Percentiles rank a stretch among this genome's conserved stretches.
Conservation (phyloP, 495 filamentous ascomycete genomes). For the Trichoderma parareesei region DNA sequence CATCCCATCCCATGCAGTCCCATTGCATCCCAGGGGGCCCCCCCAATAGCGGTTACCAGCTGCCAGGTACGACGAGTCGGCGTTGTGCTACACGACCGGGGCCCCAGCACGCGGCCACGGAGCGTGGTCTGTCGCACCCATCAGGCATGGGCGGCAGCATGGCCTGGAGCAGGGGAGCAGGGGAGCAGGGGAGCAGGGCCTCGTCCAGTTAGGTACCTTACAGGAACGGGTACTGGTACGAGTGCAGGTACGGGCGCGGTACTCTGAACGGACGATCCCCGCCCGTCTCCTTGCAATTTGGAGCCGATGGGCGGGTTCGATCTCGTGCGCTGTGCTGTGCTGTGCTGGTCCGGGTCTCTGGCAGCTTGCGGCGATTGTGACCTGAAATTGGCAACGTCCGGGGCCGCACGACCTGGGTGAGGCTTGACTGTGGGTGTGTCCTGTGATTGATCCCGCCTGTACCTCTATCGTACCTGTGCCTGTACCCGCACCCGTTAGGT, state of each 20-base stretch:
- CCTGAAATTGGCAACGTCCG: neutral
- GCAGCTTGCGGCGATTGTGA: neutral
- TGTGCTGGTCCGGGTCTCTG: neutral
- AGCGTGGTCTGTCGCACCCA: neutral
- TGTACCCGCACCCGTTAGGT: too few relatives aligned
- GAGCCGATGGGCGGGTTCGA: slow-evolving; percentile 4
- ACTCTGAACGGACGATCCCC: neutral
- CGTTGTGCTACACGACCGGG: slow-evolving; percentile 2
- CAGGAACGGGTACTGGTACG: neutral
- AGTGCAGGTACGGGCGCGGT: neutral
- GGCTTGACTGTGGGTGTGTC: too few relatives aligned
- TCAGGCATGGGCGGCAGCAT: too few relatives aligned
- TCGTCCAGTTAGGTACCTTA: too few relatives aligned
- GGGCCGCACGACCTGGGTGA: neutral
- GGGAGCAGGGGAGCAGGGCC: too few relatives aligned
- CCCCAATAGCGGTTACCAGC: slow-evolving; percentile 9
- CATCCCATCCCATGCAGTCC: too few relatives aligned
- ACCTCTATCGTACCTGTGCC: too few relatives aligned
- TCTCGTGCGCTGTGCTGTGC: too few relatives aligned
- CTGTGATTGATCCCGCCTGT: too few relatives aligned
- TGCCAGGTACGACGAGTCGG: slow-evolving; percentile 10
- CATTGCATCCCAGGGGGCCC: neutral
- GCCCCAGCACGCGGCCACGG: neutral
- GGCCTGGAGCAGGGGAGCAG: too few relatives aligned
- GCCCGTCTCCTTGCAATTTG: slow-evolving; percentile 8